Evolutionary conservation across 208 protist genomes (phyloP).

Genomic region (Trypanosoma conorhini): DNA sequence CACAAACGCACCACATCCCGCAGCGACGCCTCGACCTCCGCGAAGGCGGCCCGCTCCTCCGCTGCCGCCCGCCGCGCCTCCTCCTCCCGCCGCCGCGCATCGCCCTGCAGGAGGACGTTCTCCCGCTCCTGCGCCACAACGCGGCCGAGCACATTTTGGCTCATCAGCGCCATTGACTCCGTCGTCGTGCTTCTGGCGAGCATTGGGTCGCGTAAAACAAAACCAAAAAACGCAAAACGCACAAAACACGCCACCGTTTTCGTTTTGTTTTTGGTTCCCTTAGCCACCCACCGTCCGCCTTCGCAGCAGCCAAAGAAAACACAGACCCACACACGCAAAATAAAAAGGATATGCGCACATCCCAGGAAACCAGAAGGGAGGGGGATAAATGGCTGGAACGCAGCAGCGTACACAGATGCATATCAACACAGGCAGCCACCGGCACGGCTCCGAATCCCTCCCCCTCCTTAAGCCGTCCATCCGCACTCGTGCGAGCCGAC

Average conservation of each 20-base stretch:
- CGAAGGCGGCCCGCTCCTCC: constrained; percentile 3
- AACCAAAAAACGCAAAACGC: not conserved
- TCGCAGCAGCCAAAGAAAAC: not conserved
- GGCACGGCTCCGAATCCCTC: not conserved
- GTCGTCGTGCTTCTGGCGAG: not conserved
- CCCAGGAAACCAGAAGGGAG: not conserved
- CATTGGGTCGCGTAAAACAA: not conserved
- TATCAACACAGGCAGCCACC: not conserved
- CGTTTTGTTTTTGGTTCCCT: not conserved
- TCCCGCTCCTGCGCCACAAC: constrained; percentile 21
- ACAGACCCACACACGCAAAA: not conserved
- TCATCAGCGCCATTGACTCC: not conserved
- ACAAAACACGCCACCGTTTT: not conserved
- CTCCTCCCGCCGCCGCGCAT: not conserved
- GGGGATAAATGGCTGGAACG: not conserved
- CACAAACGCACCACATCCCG: constrained; percentile 15
- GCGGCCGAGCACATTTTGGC: constrained; percentile 13
- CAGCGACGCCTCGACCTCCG: constrained; percentile 1
- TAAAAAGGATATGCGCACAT: not conserved
- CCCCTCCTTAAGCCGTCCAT: not conserved
- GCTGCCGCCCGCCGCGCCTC: not conserved
- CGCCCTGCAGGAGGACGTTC: constrained; percentile 6
- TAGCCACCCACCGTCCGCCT: not conserved
- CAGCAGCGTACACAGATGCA: not conserved
- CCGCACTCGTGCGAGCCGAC: not conserved